Conservation (phyloP, 768 basidiomycete species). For the Termitomyces sp. region DNA sequence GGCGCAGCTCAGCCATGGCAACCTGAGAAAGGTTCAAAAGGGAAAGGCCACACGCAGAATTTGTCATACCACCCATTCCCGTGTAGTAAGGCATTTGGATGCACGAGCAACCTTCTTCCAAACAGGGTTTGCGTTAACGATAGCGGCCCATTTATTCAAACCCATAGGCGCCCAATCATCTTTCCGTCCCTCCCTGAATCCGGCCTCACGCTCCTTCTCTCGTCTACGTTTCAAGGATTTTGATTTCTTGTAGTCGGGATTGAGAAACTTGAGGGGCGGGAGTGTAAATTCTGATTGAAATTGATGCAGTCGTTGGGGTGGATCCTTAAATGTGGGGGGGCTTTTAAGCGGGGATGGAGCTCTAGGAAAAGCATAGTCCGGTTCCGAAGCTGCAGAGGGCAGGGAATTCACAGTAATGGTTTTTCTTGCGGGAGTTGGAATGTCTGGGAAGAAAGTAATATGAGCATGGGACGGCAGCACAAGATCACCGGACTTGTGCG, state of each 20-base stretch:
- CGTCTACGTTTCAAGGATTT: constrained; percentile 28
- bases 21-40: constrained; percentile 37
- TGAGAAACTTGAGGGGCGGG: constrained; percentile 49
- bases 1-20: constrained; percentile 71
- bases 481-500: neutral
- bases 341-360: neutral
- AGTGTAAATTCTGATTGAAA: constrained; percentile 45
- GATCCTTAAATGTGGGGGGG: constrained; percentile 10
- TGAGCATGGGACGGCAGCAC: neutral
- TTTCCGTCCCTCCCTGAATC: constrained; percentile 22
- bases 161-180: constrained; percentile 67
- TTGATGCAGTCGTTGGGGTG: constrained; percentile 26
- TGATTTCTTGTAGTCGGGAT: constrained; percentile 42
- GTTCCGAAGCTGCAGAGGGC: constrained; percentile 4
- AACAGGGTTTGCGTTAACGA: constrained; percentile 72
- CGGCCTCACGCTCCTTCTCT: constrained; percentile 44
- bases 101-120: constrained; percentile 64
- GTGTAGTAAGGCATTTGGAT: constrained; percentile 71
- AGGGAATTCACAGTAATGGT: constrained; percentile 3
- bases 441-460: neutral
- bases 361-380: constrained; percentile 9
- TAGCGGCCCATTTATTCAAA: constrained; percentile 65
- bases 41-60: neutral
- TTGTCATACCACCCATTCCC: constrained; percentile 73
- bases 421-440: constrained; percentile 1